Base-by-base conservation (phyloP, 441 rosid species). In the Erysimum cheiri region DNA sequence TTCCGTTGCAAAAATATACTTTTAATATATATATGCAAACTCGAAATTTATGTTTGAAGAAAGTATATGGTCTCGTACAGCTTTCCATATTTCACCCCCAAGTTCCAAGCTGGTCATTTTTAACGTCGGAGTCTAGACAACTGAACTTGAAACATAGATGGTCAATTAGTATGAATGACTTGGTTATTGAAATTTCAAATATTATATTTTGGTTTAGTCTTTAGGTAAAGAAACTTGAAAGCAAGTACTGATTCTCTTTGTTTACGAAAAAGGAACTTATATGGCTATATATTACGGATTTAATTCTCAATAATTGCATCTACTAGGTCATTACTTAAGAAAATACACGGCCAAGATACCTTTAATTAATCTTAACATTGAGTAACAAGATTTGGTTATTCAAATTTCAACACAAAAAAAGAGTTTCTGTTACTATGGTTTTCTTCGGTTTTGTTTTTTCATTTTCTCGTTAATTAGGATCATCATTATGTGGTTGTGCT, bases 301-400 rank as follows among this genome's bases (percentile, higher is more conserved):
- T 63, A 50, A 71, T 55, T 71, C 76, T 19, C 40, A 71, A 71
- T 71, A 54, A 71, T 46, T 36, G 75, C 31, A 71, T 44, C 33
- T 14, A 63, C 48, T 70, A 55, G 46, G 37, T 46, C 65, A 59
- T 17, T 69, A 48, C n/a, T n/a, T n/a, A 22, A 22, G 14, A 48
- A 59, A 11, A 17, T 41, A 39, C 53, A 60, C 36, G 44, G 37
- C 28, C 32, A 19, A 39, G 40, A 15, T 52, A 66, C 13, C 39
- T 22, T 37, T 28, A 7, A 13, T 13, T 69, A 36, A 1, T 60
- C 43, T 44, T 8, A 39, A 70, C 36, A 46, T 14, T 36, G 36
- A 35, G 29, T 35, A 65, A 31, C 40, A 15, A 11, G 32, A 46
- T 35, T 46, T 46, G 33, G 28, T 47, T 35, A 63, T 64, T 17